Base-by-base conservation (phyloP, 192 early-diverging fungal species). In the Coemansia sp. region DNA sequence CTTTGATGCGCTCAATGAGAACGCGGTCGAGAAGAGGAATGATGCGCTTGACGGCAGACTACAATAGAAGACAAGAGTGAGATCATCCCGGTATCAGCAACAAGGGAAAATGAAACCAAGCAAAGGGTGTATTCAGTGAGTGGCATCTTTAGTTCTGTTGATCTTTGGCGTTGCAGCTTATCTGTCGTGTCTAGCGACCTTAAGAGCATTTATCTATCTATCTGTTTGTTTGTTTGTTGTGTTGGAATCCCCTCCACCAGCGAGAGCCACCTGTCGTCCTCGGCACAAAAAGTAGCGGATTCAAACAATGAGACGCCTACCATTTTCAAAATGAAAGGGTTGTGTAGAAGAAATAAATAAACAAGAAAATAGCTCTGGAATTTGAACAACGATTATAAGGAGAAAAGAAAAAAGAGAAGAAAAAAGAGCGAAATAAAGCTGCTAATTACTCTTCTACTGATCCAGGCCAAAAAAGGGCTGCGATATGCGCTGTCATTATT, bases 21-120 rank as follows among this genome's bases (percentile, higher is more conserved):
- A 99, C 94, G 64, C 98, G 93, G 88, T 99, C 97, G 70, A 98
- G 91, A 75, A 99, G 91, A 60, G 98, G 98, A 61, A 98, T 86
- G 76, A 99, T 94, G 64, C 90, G 88, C 88, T 94, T 95, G 68
- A 87, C 75, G 41, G 63, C 70, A 60, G 75, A 73, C 71, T 67
- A 56, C 54, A 56, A 26, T 26, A 26, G 26, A 26, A 26, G 60
- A 61, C 61, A 74, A 50, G 61, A 16, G 54, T 3, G 23, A 54
- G 11, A 19, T 19, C 19, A 7, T 6, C 6, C 19, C 6, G 4
- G 13, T 18, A 50, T 18, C 19, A 50, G 19, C 48, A 18, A 15
- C 19, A 18, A 50, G 49, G 43, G 8, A 13, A 4, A 68, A 48
- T 56, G 43, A 40, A 47, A 48, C 39, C 41, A 59, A 15, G 39